Evolutionary conservation across 2,329 filamentous ascomycete genomes (phyloP).

Genomic region (Cordyceps cateniannulata): DNA sequence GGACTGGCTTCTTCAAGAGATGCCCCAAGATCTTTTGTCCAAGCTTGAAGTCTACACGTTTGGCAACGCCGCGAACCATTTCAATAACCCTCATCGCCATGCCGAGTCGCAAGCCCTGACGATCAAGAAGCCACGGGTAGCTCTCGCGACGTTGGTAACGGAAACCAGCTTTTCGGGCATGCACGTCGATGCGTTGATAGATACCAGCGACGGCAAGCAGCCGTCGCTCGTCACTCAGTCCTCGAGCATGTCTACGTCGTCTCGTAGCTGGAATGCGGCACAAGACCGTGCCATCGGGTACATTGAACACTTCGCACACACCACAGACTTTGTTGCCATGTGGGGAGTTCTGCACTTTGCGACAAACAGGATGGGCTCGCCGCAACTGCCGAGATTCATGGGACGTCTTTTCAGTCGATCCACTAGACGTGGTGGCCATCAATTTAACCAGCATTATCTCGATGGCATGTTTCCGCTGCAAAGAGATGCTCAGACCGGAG

Average conservation of each 20-base stretch:
- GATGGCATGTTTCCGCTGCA: slow-evolving; percentile 54
- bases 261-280: slow-evolving; percentile 30
- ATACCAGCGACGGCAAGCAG: slow-evolving; percentile 16
- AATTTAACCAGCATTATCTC: slow-evolving; percentile 55
- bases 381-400: slow-evolving; percentile 52
- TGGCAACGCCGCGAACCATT: slow-evolving; percentile 72
- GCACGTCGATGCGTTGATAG: slow-evolving; percentile 18
- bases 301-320: slow-evolving; percentile 76
- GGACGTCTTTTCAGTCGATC: slow-evolving; percentile 54
- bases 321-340: slow-evolving; percentile 64
- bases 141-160: slow-evolving; percentile 28
- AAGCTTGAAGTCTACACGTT: slow-evolving; percentile 76
- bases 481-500: slow-evolving; percentile 33
- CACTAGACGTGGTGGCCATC: slow-evolving; percentile 46
- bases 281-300: slow-evolving; percentile 54
- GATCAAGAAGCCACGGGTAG: slow-evolving; percentile 27
- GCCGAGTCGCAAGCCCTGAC: slow-evolving; percentile 35
- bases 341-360: slow-evolving; percentile 70
- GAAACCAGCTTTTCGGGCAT: slow-evolving; percentile 27
- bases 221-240: slow-evolving; percentile 18
- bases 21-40: slow-evolving; percentile 56
- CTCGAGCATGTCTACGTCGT: slow-evolving; percentile 25
- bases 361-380: slow-evolving; percentile 33
- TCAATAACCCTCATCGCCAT: slow-evolving; percentile 65
- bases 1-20: slow-evolving; percentile 70